These are phyloP conservation scores for Phytopythium boreale DNA, from an alignment of 352 stramenopile genomes.

Conservation along the genomic window DNA sequence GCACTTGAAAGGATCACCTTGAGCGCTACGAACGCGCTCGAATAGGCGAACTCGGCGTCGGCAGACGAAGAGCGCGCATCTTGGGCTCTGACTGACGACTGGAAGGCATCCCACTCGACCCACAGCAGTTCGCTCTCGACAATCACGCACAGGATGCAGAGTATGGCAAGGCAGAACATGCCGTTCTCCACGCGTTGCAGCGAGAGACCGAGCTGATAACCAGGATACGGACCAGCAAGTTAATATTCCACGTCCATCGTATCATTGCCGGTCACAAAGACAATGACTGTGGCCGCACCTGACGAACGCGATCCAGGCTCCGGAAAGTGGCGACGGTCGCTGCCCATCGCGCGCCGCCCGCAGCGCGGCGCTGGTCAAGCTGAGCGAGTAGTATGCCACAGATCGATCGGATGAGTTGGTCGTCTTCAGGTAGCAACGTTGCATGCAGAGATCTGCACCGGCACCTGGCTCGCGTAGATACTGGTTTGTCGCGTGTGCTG, in stretches of 20 bases:
- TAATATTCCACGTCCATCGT: neutral
- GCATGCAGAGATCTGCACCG: neutral
- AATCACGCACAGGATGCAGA: slow-evolving; percentile 34
- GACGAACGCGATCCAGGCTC: neutral
- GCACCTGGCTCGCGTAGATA: neutral
- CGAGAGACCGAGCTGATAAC: slow-evolving; percentile 14
- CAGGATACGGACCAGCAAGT: neutral
- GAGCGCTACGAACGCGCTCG: slow-evolving; percentile 23
- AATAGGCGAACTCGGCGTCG: slow-evolving; percentile 12
- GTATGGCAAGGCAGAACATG: slow-evolving; percentile 37
- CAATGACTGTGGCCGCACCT: neutral
- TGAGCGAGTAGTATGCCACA: neutral
- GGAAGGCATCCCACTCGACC: slow-evolving; percentile 21
- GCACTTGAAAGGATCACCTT: slow-evolving; percentile 37
- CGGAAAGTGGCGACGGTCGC: neutral
- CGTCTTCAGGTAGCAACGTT: neutral
- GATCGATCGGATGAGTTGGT: neutral
- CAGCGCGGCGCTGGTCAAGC: neutral
- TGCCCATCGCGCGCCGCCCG: neutral
- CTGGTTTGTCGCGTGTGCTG: neutral
- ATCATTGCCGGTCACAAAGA: neutral
- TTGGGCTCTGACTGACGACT: slow-evolving; percentile 5
- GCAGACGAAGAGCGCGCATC: neutral
- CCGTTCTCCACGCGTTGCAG: slow-evolving; percentile 34
- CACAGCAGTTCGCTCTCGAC: slow-evolving; percentile 55